Evolutionary conservation across 768 basidiomycete species (phyloP).

Genomic region (Termitomyces sp.): DNA sequence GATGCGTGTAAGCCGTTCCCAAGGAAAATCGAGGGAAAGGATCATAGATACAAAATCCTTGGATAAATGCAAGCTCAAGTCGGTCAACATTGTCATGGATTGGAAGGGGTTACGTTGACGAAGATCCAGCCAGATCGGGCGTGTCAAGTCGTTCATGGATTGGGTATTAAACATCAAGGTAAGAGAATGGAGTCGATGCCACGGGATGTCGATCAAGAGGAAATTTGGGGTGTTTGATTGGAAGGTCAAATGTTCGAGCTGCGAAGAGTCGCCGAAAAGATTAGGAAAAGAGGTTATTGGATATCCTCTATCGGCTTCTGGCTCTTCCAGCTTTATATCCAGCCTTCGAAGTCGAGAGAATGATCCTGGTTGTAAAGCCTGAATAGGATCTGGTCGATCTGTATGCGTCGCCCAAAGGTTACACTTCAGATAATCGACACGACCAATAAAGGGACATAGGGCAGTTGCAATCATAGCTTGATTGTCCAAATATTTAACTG

Average conservation of each 20-base stretch:
- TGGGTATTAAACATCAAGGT: background rate
- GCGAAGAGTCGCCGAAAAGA: background rate
- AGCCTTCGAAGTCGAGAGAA: background rate
- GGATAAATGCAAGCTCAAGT: background rate
- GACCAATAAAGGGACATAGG: slow-evolving; percentile 28
- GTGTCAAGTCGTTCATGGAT: background rate
- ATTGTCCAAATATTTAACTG: too few relatives aligned
- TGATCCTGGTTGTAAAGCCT: background rate
- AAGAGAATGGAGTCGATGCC: background rate
- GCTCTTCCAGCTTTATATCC: background rate
- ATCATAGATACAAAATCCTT: background rate
- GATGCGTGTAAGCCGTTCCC: background rate
- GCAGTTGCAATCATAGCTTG: slow-evolving; percentile 33
- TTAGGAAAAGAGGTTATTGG: background rate
- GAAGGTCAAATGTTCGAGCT: background rate
- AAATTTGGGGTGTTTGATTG: background rate
- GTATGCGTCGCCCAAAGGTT: too few relatives aligned
- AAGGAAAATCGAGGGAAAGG: background rate
- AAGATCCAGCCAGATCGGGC: background rate
- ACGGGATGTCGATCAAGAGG: background rate
- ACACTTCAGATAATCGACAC: background rate
- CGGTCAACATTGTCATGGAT: background rate
- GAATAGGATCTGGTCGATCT: too few relatives aligned
- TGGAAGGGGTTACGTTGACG: background rate
- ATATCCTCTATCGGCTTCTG: background rate